These are phyloP conservation scores for Rhodotorula kratochvilovae DNA, from an alignment of 768 basidiomycete species.

Conservation along the genomic window DNA sequence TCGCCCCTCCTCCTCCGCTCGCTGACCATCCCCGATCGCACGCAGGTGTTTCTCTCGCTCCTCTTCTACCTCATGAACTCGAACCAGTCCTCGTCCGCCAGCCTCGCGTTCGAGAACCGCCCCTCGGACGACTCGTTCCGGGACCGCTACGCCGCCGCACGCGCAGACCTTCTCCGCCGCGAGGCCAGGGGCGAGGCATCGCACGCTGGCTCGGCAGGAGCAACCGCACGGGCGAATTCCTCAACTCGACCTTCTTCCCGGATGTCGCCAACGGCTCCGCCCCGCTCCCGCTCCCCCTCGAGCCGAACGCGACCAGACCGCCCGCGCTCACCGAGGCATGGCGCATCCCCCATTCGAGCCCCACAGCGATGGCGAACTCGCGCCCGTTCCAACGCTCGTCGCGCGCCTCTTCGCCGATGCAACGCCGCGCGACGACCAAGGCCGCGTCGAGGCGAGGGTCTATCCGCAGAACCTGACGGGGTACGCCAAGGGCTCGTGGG, in stretches of 20 bases:
- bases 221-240: slow-evolving; percentile 1
- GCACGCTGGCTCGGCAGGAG: slow-evolving; percentile 12
- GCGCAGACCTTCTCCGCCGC: neutral
- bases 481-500: slow-evolving; percentile 27
- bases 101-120: neutral
- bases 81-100: neutral
- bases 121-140: neutral
- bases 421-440: neutral
- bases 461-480: slow-evolving; percentile 34
- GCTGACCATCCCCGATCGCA: neutral
- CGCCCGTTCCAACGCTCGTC: neutral
- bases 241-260: slow-evolving; percentile 24
- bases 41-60: slow-evolving; percentile 25
- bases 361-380: neutral
- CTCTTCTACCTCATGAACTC: slow-evolving; percentile 33
- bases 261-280: slow-evolving; percentile 7
- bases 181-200: slow-evolving; percentile 15
- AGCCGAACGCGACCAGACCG: neutral
- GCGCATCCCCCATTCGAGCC: neutral
- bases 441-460: neutral
- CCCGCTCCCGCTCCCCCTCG: neutral
- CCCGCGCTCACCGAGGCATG: neutral
- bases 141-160: neutral
- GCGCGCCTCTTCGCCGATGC: neutral
- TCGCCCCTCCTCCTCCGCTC: neutral